Percentiles rank a stretch among this genome's conserved stretches.
Conservation (phyloP, 768 basidiomycete species). For the Tephrocybe sp. region DNA sequence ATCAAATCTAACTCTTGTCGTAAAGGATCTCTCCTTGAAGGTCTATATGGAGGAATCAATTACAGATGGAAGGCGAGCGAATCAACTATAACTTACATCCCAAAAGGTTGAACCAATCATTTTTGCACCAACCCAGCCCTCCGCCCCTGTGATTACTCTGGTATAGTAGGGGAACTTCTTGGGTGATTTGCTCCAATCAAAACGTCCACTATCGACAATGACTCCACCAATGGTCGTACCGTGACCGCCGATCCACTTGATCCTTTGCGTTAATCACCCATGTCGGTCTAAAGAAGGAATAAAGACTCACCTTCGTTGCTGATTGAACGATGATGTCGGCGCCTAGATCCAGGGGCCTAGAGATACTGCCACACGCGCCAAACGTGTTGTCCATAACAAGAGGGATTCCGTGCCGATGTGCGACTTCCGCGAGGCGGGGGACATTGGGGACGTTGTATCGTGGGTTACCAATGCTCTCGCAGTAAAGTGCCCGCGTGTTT, state of each 20-base stretch:
- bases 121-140: slow-evolving; percentile 10
- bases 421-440: slow-evolving; percentile 59
- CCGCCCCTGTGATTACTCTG: slow-evolving; percentile 5
- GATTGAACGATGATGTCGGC: slow-evolving; percentile 35
- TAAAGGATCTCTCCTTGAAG: slow-evolving; percentile 19
- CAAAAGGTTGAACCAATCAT: slow-evolving; percentile 15
- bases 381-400: slow-evolving; percentile 69
- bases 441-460: slow-evolving; percentile 52
- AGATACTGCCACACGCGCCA: slow-evolving; percentile 52
- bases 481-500: slow-evolving; percentile 55
- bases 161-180: slow-evolving; percentile 36
- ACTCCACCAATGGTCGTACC: slow-evolving; percentile 71
- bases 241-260: slow-evolving; percentile 70
- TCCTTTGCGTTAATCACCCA: slow-evolving; percentile 34
- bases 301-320: slow-evolving; percentile 2
- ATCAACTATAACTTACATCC: slow-evolving; percentile 11
- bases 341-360: slow-evolving; percentile 25
- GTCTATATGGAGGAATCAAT: not conserved
- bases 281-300: slow-evolving; percentile 7
- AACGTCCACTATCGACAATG: slow-evolving; percentile 59
- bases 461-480: slow-evolving; percentile 66
- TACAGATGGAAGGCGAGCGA: not conserved
- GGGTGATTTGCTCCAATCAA: slow-evolving; percentile 54
- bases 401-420: slow-evolving; percentile 58
- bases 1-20: slow-evolving; percentile 39